Evolutionary conservation across 768 basidiomycete genomes (phyloP), one percentile per base, ranked within the genome.

Genomic region (Leccinum disarticulatum): DNA sequence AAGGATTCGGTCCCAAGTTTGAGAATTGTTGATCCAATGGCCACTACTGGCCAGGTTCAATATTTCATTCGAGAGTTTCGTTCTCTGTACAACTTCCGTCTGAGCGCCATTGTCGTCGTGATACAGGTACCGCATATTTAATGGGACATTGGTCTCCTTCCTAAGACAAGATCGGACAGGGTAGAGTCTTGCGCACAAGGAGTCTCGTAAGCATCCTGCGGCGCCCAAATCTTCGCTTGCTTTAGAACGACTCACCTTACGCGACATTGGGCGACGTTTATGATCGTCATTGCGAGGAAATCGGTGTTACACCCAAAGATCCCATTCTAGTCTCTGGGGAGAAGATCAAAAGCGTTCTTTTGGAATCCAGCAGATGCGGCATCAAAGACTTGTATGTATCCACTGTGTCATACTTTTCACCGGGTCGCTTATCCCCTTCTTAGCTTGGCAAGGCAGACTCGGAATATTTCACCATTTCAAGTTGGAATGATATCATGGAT

Each of bases 71-170:
- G n/a, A 83, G 77, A 54, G 91, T 90, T 33, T 87, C 91, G 1
- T 99, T 98, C 74, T 86, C 88, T 33, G 92, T 96, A 5, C 97
- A 99, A 71, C 79, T 91, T 52, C 95, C 95, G 9, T 86, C 90
- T 38, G 85, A 86, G 54, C 82, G 94, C 22, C 90, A 91, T 65
- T 88, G 87, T 65, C 87, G 97, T 27, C 83, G 86, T 96, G 48
- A 89, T 90, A 73, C 94, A 98, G 68, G 76, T 97, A 96, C 77
- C 86, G 97, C 19, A 91, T 90, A 56, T 91, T 98, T 76, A 98
- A 97, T 68, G 86, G 87, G 95, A 3, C 55, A 28, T 36, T 19
- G 35, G 43, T 36, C 38, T 54, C 13, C 52, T 65, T 55, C 5
- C 22, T 47, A 25, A 41, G 4, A 49, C 28, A 57, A 58, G n/a